Evolutionary conservation across 202 grass and related monocot species (phyloP).

Genomic region (Eragrostis tef): DNA sequence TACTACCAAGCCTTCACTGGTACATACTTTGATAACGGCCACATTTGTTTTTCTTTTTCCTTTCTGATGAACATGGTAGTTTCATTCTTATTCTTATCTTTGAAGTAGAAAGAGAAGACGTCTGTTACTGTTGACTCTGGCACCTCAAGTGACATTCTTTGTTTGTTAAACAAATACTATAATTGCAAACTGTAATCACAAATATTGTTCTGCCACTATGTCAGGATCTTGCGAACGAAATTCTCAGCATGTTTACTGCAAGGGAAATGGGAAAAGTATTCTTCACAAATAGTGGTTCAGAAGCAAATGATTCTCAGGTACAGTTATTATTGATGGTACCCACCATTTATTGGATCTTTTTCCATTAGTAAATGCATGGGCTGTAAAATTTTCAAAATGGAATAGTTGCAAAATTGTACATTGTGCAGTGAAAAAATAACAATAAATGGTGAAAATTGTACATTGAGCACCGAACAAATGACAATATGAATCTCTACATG

Average conservation of each 20-base stretch:
- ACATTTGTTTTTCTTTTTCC: not conserved
- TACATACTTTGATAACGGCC: slow-evolving; percentile 38
- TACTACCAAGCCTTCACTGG: slow-evolving; percentile 90
- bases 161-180: not conserved
- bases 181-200: slow-evolving; percentile 22
- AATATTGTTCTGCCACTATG: slow-evolving; percentile 2
- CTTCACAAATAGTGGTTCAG: slow-evolving; percentile 94
- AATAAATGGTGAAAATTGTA: not conserved
- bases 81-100: slow-evolving; percentile 2
- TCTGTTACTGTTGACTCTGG: not conserved
- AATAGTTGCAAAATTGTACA: not conserved
- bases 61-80: not conserved
- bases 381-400: slow-evolving; percentile 1
- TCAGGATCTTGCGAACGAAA: slow-evolving; percentile 93
- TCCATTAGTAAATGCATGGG: not conserved
- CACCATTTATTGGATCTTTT: slow-evolving; percentile 15
- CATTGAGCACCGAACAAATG: not conserved
- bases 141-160: not conserved
- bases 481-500: not conserved
- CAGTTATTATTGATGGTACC: not conserved
- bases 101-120: not conserved
- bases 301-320: slow-evolving; percentile 99
- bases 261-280: slow-evolving; percentile 96
- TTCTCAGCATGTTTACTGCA: slow-evolving; percentile 75
- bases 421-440: not conserved